Conservation (phyloP, 129 eudicot genomes). For the Arctium lappa region DNA sequence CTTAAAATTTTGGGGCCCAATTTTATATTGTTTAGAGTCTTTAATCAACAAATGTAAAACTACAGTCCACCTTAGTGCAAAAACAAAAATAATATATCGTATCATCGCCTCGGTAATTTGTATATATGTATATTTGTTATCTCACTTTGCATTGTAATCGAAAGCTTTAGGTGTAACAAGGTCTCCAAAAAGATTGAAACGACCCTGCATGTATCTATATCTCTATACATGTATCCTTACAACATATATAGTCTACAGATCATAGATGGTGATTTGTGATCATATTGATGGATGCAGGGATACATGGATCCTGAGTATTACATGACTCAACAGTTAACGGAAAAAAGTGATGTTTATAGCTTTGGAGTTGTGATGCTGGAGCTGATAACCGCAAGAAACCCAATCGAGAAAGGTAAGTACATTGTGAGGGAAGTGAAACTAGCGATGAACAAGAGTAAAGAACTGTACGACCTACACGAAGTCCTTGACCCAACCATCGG, state of each 20-base stretch:
- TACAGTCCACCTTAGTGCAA: too few species aligned
- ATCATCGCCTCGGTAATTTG: too few species aligned
- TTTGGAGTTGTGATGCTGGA: slow-evolving; percentile 27
- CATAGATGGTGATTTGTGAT: neutral
- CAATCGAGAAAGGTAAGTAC: slow-evolving; percentile 30
- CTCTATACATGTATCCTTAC: neutral
- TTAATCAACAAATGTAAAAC: too few species aligned
- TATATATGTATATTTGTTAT: too few species aligned
- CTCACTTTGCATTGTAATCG: too few species aligned
- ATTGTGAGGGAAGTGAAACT: slow-evolving; percentile 25
- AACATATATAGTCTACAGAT: neutral
- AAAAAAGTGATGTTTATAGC: slow-evolving; percentile 28
- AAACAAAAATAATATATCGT: too few species aligned
- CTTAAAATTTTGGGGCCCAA: too few species aligned
- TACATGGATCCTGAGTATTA: slow-evolving; percentile 19
- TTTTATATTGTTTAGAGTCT: too few species aligned
- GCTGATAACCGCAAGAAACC: slow-evolving; percentile 21
- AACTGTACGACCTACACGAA: slow-evolving; percentile 13
- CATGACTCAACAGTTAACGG: slow-evolving; percentile 1
- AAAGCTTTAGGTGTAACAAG: too few species aligned
- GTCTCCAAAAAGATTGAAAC: too few species aligned
- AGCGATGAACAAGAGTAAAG: slow-evolving; percentile 8
- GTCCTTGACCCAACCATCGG: slow-evolving; percentile 21
- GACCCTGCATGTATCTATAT: neutral
- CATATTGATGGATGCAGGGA: slow-evolving; percentile 24